Conservation (phyloP, 768 basidiomycete genomes). For the Tephrocybe sp. region DNA sequence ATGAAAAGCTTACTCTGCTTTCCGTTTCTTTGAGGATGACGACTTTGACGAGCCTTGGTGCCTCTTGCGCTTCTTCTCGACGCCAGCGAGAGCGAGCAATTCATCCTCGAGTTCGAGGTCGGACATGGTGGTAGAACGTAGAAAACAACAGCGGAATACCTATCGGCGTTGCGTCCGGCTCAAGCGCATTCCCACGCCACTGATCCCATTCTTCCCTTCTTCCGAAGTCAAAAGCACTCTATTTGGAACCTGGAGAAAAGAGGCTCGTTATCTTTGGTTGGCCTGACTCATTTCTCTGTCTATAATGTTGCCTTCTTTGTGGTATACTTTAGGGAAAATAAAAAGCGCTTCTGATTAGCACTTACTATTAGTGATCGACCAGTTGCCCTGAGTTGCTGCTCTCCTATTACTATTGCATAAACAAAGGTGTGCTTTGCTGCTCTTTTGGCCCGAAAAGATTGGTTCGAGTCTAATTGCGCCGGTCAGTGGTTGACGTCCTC, state of each 20-base stretch:
- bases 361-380: no score
- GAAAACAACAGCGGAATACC: slow-evolving; percentile 1
- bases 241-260: not conserved
- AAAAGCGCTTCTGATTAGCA: no score
- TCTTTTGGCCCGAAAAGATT: no score
- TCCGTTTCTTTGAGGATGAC: slow-evolving; percentile 64
- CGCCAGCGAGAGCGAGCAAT: slow-evolving; percentile 79
- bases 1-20: slow-evolving; percentile 59
- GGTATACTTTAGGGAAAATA: no score
- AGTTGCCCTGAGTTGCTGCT: no score
- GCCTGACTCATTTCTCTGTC: no score
- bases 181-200: slow-evolving; percentile 10
- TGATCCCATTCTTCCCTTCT: not conserved
- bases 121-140: slow-evolving; percentile 34
- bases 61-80: slow-evolving; percentile 65
- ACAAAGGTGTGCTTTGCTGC: no score
- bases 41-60: slow-evolving; percentile 44
- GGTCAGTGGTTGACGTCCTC: no score
- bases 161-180: not conserved
- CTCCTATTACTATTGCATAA: no score
- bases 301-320: no score
- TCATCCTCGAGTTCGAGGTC: slow-evolving; percentile 64
- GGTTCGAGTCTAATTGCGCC: no score
- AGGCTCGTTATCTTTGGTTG: no score
- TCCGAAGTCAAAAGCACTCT: not conserved